Evolutionary conservation across 352 stramenopile species (phyloP).

Genomic region (Aphanomyces invadans): DNA sequence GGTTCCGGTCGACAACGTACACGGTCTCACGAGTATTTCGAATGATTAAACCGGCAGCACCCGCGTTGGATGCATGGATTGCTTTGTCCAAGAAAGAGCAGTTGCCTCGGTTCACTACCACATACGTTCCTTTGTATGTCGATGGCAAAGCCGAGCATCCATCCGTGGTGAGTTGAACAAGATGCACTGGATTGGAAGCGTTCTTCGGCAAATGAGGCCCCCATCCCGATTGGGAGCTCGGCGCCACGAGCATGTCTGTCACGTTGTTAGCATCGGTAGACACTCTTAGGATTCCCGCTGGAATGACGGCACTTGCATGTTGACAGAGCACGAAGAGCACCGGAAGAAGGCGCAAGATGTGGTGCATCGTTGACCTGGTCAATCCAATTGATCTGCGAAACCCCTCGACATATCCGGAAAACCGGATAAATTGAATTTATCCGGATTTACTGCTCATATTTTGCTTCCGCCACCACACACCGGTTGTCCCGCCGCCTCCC

Average conservation of each 20-base stretch:
- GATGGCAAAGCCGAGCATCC: neutral
- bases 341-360: neutral
- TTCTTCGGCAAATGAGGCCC: slow-evolving; percentile 38
- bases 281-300: neutral
- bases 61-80: slow-evolving; percentile 39
- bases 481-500: neutral
- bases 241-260: slow-evolving; percentile 41
- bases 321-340: neutral
- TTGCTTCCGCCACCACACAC: neutral
- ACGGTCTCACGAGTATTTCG: slow-evolving; percentile 49
- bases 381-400: neutral
- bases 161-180: neutral
- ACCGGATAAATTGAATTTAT: slow-evolving; percentile 4
- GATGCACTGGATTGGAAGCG: neutral
- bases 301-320: neutral
- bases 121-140: neutral
- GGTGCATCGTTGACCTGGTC: neutral
- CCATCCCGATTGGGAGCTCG: slow-evolving; percentile 48
- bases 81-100: slow-evolving; percentile 70
- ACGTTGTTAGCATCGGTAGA: neutral
- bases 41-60: slow-evolving; percentile 48
- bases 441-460: neutral
- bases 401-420: neutral
- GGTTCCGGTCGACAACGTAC: slow-evolving; percentile 44
- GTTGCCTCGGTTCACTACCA: slow-evolving; percentile 61